Evolutionary conservation across 805 yeast genomes (phyloP).

Genomic region (Saccharomycopsis sp.): DNA sequence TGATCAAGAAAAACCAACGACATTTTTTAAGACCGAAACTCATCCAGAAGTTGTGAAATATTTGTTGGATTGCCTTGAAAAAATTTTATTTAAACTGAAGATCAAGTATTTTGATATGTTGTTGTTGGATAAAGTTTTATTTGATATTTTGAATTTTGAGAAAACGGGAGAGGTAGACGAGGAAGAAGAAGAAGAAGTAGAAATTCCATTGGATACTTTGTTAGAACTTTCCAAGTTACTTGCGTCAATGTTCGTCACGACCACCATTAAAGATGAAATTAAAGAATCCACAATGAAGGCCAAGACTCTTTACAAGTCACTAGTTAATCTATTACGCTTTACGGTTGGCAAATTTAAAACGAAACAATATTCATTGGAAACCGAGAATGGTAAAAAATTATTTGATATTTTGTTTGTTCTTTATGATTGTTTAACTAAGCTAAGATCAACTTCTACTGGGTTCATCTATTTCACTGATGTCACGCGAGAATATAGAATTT

Average conservation of each 20-base stretch:
- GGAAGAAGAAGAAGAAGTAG: not conserved
- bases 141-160: slow-evolving; percentile 1
- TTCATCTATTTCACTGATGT: slow-evolving; percentile 14
- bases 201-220: slow-evolving; percentile 3
- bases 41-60: slow-evolving; percentile 6
- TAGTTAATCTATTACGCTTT: not conserved
- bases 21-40: slow-evolving; percentile 11
- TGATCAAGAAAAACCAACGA: not conserved
- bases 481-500: slow-evolving; percentile 12
- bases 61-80: slow-evolving; percentile 3
- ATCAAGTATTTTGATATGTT: slow-evolving; percentile 6
- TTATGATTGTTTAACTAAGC: slow-evolving; percentile 16
- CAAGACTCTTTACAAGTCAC: not conserved
- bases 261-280: not conserved
- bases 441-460: slow-evolving; percentile 11
- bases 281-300: slow-evolving; percentile 9
- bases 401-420: slow-evolving; percentile 11
- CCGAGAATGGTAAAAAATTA: not conserved
- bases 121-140: slow-evolving; percentile 4
- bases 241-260: slow-evolving; percentile 1
- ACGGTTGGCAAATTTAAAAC: not conserved
- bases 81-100: slow-evolving; percentile 4
- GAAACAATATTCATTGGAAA: not conserved
- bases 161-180: not conserved
- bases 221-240: slow-evolving; percentile 2